Percentiles rank a stretch among this genome's conserved stretches.
Conservation (phyloP, 305 asterid species). For the Solanum chacoense region DNA sequence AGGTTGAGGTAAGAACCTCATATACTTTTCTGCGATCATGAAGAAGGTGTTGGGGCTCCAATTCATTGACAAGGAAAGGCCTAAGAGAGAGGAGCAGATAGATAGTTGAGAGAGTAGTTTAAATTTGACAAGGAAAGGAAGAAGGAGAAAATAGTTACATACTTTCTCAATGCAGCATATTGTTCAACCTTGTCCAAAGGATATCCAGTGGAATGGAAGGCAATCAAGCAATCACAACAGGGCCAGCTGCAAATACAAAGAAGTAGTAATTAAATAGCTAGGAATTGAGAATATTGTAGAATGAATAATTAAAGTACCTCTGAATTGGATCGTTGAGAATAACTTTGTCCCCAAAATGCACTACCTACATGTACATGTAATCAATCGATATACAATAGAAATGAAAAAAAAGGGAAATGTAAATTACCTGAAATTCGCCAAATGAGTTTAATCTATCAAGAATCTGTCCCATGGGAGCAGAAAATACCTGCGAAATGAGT, state of each 20-base stretch:
- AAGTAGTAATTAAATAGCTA: not conserved
- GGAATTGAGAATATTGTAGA: not conserved
- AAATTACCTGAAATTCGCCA: constrained; percentile 80
- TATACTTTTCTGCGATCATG: constrained; percentile 69
- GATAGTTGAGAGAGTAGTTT: not conserved
- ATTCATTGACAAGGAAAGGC: constrained; percentile 75
- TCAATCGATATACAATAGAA: not conserved
- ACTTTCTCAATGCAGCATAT: constrained; percentile 65
- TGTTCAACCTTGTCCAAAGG: constrained; percentile 67
- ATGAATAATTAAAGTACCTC: constrained; percentile 26
- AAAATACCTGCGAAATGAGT: constrained; percentile 35
- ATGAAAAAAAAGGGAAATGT: not conserved
- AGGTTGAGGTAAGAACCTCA: constrained; percentile 23
- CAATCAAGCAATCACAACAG: constrained; percentile 65
- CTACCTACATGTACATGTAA: constrained; percentile 38
- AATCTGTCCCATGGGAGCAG: constrained; percentile 88
- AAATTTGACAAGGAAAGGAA: not conserved
- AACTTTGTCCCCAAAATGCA: constrained; percentile 62
- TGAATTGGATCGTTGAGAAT: constrained; percentile 67
- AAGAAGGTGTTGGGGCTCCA: constrained; percentile 68
- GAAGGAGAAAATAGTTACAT: not conserved
- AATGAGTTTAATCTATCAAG: constrained; percentile 76
- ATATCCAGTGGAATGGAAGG: constrained; percentile 64
- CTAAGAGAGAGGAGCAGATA: constrained; percentile 22
- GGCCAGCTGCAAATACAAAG: constrained; percentile 54